phyloP scores from a whole-genome alignment of 495 filamentous ascomycete genomes.

The Lasiosphaeria miniovina region DNA sequence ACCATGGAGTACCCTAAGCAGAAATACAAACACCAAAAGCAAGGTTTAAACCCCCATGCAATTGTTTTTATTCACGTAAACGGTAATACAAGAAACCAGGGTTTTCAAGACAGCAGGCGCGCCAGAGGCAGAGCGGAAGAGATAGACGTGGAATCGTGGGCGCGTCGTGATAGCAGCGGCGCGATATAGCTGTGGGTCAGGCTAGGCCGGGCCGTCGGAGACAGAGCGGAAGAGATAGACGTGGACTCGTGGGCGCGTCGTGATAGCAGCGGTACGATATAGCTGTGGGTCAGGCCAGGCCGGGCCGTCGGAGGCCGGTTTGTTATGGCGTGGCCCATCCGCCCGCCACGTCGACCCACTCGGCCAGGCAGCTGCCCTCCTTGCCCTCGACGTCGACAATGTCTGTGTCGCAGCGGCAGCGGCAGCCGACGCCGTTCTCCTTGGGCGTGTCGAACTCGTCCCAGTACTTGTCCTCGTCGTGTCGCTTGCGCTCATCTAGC shows the following conservation, averaged over 20 bases:
- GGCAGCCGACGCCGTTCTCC: constrained; percentile 95
- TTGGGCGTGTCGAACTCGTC: constrained; percentile 77
- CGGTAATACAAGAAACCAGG: constrained; percentile 5
- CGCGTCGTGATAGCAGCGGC: neutral
- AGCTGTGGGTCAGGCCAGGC: neutral
- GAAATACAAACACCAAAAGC: too few species aligned
- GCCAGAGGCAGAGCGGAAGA: neutral
- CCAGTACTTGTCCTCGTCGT: constrained; percentile 97
- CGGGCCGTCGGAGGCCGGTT: neutral
- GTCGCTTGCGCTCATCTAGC: constrained; percentile 76
- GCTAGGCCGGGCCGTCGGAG: neutral
- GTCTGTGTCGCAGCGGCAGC: constrained; percentile 97
- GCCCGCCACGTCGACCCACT: constrained; percentile 98
- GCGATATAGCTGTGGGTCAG: neutral
- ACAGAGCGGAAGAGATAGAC: constrained; percentile 6
- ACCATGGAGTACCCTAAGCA: too few species aligned
- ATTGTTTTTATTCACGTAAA: constrained; percentile 2
- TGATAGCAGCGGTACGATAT: neutral
- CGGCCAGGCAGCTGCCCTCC: constrained; percentile 86
- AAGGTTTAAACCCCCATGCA: too few species aligned
- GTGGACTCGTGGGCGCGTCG: constrained; percentile 7
- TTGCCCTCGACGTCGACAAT: constrained; percentile 97
- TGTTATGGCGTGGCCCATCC: constrained; percentile 71
- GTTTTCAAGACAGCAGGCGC: neutral
- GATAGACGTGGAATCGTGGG: constrained; percentile 12